Evolutionary conservation across 345 rosid genomes (phyloP), one percentile per base, ranked within the genome.

Genomic region (Balakata baccata): DNA sequence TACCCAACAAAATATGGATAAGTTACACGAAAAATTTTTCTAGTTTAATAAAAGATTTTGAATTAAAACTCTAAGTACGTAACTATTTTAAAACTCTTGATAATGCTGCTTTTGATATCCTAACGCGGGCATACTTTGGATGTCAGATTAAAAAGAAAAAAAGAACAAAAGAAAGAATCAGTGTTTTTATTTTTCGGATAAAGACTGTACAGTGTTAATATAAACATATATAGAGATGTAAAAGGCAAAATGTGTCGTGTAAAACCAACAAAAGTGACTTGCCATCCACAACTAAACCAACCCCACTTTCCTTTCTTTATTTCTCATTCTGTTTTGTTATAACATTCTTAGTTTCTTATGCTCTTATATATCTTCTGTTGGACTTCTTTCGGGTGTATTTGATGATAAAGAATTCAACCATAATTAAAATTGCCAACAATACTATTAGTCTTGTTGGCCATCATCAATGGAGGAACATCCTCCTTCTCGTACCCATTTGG

Each of bases 221-320:
- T n/a, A 53, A 25, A 52, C 25, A 72, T 13, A 68, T 14, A 14
- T 7, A 39, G 34, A 64, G 11, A 4, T 17, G 17, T 18, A 23
- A 65, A 67, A 45, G 80, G 78, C 72, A 71, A 80, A 69, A 76
- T 77, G 72, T 84, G 88, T 85, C 94, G 88, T 89, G 91, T 80
- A 80, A 85, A 89, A 81, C 80, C 87, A 87, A 87, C 86, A 84
- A 89, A 87, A 89, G 94, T 81, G 94, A 89, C 94, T 83, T 77
- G 59, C 75, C 87, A 87, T 83, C 94, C 81, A 81, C 75, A 89
- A 83, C 84, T 82, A 82, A 87, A 87, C 85, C 86, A 68, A 84
- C 84, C 85, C 84, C 77, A 78, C 86, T 85, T 6, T 53, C 17
- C 5, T 53, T 52, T 52, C 18, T 53, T 54, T 54, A 7, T 54